Evolutionary conservation across 1,139 yeast species (phyloP).

Genomic region (Candida sp.): DNA sequence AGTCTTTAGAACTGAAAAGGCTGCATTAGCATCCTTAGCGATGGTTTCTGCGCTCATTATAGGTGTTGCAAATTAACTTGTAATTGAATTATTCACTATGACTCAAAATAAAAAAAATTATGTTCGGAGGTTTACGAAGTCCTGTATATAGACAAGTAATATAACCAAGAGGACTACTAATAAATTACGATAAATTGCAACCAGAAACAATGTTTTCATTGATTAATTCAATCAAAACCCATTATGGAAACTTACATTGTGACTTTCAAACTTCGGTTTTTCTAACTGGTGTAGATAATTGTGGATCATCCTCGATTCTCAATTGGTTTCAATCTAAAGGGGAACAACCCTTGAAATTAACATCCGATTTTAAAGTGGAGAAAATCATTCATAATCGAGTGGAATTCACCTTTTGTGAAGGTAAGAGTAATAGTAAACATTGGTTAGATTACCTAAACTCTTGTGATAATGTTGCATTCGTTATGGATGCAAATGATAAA

Average conservation of each 20-base stretch:
- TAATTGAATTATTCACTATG: neutral
- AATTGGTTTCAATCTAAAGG: neutral
- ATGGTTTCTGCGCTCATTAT: conserved; percentile 54
- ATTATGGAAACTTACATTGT: neutral
- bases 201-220: neutral
- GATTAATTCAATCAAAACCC: neutral
- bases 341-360: neutral
- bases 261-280: neutral
- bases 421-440: neutral
- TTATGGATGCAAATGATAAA: neutral
- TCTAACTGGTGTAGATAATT: neutral
- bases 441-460: neutral
- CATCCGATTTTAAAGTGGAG: neutral
- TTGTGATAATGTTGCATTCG: neutral
- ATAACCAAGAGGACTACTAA: too few species aligned
- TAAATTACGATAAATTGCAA: too few species aligned
- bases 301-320: neutral
- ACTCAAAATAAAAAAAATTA: neutral
- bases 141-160: neutral
- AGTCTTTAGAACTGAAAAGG: conserved; percentile 80
- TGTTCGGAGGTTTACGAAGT: neutral
- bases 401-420: neutral
- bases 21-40: conserved; percentile 73
- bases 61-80: neutral
- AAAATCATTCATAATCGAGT: neutral